Percentiles rank a stretch among this genome's conserved stretches.
Conservation (phyloP, 805 yeast species). For the Candida patagonica region DNA sequence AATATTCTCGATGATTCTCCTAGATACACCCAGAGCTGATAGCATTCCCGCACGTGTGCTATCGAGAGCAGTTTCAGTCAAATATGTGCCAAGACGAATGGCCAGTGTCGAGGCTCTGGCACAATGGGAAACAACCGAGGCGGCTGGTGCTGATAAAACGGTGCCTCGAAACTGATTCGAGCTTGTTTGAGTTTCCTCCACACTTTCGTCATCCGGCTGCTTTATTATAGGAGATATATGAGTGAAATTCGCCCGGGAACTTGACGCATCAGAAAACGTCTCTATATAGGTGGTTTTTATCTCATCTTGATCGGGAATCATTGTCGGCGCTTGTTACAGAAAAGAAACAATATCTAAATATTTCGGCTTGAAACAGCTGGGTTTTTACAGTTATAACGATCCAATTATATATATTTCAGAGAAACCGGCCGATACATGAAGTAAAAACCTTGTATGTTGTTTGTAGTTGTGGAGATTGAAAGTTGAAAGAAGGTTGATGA, state of each 20-base stretch:
- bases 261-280: neutral
- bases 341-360: too few relatives aligned
- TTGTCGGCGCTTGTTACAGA: too few relatives aligned
- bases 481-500: too few relatives aligned
- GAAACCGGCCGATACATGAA: too few relatives aligned
- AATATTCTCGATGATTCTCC: conserved; percentile 23
- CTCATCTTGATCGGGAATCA: too few relatives aligned
- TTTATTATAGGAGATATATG: neutral
- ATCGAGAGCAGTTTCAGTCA: conserved; percentile 22
- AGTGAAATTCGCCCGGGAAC: neutral
- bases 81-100: conserved; percentile 22
- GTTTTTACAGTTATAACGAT: too few relatives aligned
- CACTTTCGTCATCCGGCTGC: neutral
- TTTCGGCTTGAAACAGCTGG: too few relatives aligned
- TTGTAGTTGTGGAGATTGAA: too few relatives aligned
- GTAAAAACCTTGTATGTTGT: too few relatives aligned
- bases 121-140: conserved; percentile 21
- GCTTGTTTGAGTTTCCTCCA: too few relatives aligned
- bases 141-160: conserved; percentile 20
- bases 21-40: conserved; percentile 20
- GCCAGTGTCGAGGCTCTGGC: conserved; percentile 22
- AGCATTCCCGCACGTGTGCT: conserved; percentile 20
- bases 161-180: too few relatives aligned
- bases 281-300: conserved; percentile 1
- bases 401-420: too few relatives aligned